Base-by-base conservation (phyloP, 208 protist genomes). In the Acanthamoeba lenticulata region DNA sequence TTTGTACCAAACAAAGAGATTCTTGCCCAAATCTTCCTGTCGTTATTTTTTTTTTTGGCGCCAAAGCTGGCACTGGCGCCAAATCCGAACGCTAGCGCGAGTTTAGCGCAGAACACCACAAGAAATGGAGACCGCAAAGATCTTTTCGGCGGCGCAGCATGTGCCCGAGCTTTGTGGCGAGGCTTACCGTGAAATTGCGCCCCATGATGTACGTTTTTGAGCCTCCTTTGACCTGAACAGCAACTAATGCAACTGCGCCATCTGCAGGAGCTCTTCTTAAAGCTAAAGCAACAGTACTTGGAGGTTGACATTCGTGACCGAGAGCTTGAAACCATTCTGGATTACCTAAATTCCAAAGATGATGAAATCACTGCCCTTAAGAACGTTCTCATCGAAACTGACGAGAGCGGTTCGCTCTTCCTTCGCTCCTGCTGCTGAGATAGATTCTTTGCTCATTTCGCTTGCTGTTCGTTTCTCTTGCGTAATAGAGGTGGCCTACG, bases 361-460 rank as follows among this genome's bases (percentile, higher is more conserved):
- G 74, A 85, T 40, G 74, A 85, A 55, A 55, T 85, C 74, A 55
- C 74, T 27, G 36, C 44, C 2, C 36, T 85, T n/a, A 85, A 85
- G 74, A 55, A 55, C 44, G 32, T 85, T 24, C 38, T 52, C n/a
- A 85, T 85, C 19, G 74, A 85, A 36, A 85, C 44, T 17, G 74
- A 85, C 27, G 74, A 85, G 17, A 42, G 40, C 24, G 74, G 74
- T 85, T 24, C 74, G 7, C 6, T 4, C 40, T 21, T 19, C 36
- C 13, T 44, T 6, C n/a, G 2, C 67, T 32, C 29, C 67, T 44
- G 11, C 21, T 11, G 52, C 15, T 60, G 52, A 21, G 11, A 60
- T 60, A 21, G 11, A 21, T 60, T 11, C n/a, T n/a, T n/a, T n/a
- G n/a, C n/a, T n/a, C n/a, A n/a, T n/a, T n/a, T n/a, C n/a, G n/a